phyloP scores from a whole-genome alignment of 2,329 filamentous ascomycete genomes.

The Tolypocladium paradoxum region DNA sequence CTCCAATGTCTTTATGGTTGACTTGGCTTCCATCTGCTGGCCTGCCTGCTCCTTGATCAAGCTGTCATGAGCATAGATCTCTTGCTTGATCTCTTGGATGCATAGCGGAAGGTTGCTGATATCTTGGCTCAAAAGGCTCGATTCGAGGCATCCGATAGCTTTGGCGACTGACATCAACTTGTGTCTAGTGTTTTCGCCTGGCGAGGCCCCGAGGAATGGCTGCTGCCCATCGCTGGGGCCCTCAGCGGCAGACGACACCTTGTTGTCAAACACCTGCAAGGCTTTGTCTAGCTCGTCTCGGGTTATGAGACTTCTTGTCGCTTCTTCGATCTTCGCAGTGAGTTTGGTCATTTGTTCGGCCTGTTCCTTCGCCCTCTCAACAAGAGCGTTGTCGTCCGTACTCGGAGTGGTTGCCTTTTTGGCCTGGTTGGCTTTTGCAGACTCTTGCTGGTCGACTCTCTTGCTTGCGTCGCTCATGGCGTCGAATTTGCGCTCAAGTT shows the following conservation, averaged over 20 bases:
- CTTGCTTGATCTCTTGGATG: not conserved
- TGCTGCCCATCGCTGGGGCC: not conserved
- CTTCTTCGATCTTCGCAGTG: not conserved
- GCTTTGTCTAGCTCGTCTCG: not conserved
- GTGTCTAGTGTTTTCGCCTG: not conserved
- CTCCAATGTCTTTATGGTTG: conserved; percentile 1
- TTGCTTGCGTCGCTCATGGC: not conserved
- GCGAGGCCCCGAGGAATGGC: not conserved
- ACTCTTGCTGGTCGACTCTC: not conserved
- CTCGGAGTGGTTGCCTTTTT: not conserved
- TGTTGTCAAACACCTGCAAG: conserved; percentile 3
- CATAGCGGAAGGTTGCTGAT: not conserved
- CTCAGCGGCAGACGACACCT: not conserved
- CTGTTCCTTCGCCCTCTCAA: not conserved
- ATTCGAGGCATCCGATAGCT: not conserved
- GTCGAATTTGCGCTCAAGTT: conserved; percentile 6
- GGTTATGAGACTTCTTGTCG: not conserved
- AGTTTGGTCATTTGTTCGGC: not conserved
- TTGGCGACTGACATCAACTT: not conserved
- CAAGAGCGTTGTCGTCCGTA: not conserved
- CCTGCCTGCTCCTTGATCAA: conserved; percentile 1
- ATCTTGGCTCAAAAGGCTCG: not conserved
- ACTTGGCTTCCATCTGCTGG: not conserved
- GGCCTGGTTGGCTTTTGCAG: not conserved
- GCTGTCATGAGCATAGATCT: not conserved